Conservation (phyloP, 2,329 filamentous ascomycete species). For the Chaetomium sp. region DNA sequence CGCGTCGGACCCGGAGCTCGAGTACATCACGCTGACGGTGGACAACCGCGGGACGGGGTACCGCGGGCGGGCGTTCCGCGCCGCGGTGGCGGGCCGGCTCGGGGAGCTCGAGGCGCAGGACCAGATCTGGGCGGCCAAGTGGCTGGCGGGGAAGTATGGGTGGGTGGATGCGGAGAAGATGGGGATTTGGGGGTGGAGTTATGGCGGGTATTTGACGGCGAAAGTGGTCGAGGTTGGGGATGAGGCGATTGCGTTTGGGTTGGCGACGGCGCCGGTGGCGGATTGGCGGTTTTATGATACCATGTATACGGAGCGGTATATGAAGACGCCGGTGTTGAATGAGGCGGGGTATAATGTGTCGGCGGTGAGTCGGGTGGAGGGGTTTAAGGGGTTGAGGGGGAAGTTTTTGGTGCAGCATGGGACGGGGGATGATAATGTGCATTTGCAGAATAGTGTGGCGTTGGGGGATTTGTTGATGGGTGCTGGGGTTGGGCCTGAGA, state of each 20-base stretch:
- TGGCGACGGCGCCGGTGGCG: constrained; percentile 66
- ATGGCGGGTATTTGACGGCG: constrained; percentile 65
- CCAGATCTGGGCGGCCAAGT: constrained; percentile 66
- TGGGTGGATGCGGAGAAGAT: constrained; percentile 63
- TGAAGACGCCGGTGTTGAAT: constrained; percentile 64
- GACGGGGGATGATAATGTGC: constrained; percentile 70
- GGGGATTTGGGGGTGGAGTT: constrained; percentile 71
- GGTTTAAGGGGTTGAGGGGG: constrained; percentile 65
- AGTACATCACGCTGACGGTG: constrained; percentile 68
- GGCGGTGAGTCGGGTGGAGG: constrained; percentile 58
- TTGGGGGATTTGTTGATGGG: constrained; percentile 64
- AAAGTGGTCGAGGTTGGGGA: constrained; percentile 67
- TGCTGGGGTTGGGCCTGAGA: constrained; percentile 58
- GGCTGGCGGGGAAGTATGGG: constrained; percentile 51
- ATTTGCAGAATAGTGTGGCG: constrained; percentile 67
- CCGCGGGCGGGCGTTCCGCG: constrained; percentile 65
- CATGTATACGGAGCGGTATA: constrained; percentile 73
- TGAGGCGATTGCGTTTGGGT: constrained; percentile 61
- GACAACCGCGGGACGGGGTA: constrained; percentile 69
- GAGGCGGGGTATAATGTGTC: constrained; percentile 61
- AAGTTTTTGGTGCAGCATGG: constrained; percentile 66
- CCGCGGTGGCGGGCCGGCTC: constrained; percentile 59
- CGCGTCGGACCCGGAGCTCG: constrained; percentile 66
- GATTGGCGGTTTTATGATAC: constrained; percentile 74
- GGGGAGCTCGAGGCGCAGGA: constrained; percentile 66